Evolutionary conservation across 202 grass and related monocot genomes (phyloP), one percentile per base, ranked within the genome.

Genomic region (Eragrostis tef): DNA sequence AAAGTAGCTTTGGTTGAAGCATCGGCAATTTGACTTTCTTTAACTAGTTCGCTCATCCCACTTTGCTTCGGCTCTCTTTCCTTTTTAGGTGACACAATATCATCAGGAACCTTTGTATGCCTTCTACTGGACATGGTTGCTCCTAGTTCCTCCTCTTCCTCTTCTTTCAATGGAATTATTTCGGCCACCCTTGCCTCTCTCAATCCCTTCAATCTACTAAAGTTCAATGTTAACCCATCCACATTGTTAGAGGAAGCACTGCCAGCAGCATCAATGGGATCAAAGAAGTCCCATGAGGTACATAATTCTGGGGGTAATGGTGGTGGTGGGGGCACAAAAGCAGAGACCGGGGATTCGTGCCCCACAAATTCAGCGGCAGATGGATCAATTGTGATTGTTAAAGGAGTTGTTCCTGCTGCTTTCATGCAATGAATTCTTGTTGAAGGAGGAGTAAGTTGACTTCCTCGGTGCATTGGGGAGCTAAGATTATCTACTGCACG

Each of bases 271-370:
- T 89, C 87, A 26, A 49, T 80, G 20, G 90, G 82, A 79, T 97
- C 93, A 61, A 93, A 99, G 81, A 95, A 99, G 84, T 99, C 87
- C 96, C 96, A 99, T 0, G 88, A 84, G 7, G 84, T 48, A 61
- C 45, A 71, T 7, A 83, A 71, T 78, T 91, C 90, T 2, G 71
- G 83, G 27, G 88, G 81, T 43, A 85, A 52, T 41, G 83, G 67
- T 54, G 86, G 84, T 0, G 86, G 88, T 2, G 87, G 89, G 0
- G 83, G 89, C 13, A 88, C 69, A 61, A 89, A 91, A 64, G 75
- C 29, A 3, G 84, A 90, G 31, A 90, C 69, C 0, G 83, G 89
- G 17, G 92, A 89, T 26, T 87, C 92, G 15, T 81, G 84, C 39
- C 69, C 87, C 14, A 75, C 81, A 78, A 87, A 88, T 24, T 93